These are phyloP conservation scores for Clavispora carvajalis DNA, from an alignment of 805 yeast species.

Conservation along the genomic window DNA sequence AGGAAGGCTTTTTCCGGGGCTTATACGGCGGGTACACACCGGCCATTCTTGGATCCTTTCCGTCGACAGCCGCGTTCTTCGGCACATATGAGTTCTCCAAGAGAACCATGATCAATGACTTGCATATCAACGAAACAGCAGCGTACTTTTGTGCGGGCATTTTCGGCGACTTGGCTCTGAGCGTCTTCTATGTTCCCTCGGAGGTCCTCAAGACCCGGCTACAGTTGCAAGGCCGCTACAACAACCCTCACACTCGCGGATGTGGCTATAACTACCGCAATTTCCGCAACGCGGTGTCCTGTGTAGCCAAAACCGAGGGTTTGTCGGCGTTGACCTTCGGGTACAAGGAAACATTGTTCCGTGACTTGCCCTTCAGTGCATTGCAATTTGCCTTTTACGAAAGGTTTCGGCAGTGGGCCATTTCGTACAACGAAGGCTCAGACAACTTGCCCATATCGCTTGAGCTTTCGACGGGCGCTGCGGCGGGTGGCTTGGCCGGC, in stretches of 20 bases:
- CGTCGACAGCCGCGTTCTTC: slow-evolving; percentile 91
- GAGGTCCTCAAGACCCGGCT: slow-evolving; percentile 91
- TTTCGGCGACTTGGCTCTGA: slow-evolving; percentile 87
- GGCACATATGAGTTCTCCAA: slow-evolving; percentile 84
- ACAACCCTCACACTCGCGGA: slow-evolving; percentile 63
- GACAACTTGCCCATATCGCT: slow-evolving; percentile 48
- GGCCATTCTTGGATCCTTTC: slow-evolving; percentile 88
- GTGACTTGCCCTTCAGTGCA: slow-evolving; percentile 95
- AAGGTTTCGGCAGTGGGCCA: slow-evolving; percentile 63
- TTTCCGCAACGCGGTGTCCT: slow-evolving; percentile 61
- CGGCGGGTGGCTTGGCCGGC: slow-evolving; percentile 94
- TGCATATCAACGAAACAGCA: slow-evolving; percentile 67
- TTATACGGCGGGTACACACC: slow-evolving; percentile 90
- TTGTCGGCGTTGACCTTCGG: slow-evolving; percentile 75
- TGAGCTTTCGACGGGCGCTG: slow-evolving; percentile 86
- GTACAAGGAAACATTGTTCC: slow-evolving; percentile 84
- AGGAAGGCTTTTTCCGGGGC: slow-evolving; percentile 84
- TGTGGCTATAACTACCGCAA: slow-evolving; percentile 85
- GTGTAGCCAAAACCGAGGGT: slow-evolving; percentile 70
- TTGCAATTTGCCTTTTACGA: slow-evolving; percentile 95
- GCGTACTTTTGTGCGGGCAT: slow-evolving; percentile 83
- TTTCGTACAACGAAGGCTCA: slow-evolving; percentile 22
- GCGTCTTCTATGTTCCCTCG: slow-evolving; percentile 87
- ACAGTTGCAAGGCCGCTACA: slow-evolving; percentile 85
- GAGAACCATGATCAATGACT: slow-evolving; percentile 59